Evolutionary conservation across 805 yeast species (phyloP).

Genomic region (Gaillardinia entomophila): DNA sequence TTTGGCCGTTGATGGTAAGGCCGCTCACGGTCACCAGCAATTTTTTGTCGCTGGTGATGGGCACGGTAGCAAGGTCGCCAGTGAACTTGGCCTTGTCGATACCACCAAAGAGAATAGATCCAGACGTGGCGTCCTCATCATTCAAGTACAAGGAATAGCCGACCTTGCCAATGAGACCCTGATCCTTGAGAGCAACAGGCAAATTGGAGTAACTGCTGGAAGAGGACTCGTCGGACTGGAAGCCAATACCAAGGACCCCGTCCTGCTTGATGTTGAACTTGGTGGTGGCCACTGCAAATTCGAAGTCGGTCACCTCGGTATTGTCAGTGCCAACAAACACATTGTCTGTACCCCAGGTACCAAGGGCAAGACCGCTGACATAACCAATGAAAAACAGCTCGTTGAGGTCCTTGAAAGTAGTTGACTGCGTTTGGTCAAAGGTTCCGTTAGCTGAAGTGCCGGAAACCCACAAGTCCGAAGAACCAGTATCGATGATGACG

Average conservation of each 20-base stretch:
- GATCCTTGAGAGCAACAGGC: conserved; percentile 53
- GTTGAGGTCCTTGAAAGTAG: not conserved
- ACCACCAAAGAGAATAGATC: conserved; percentile 15
- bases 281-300: not conserved
- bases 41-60: not conserved
- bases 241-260: not conserved
- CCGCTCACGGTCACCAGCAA: not conserved
- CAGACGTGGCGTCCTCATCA: conserved; percentile 15
- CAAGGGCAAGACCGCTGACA: not conserved
- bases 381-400: not conserved
- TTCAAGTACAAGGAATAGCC: conserved; percentile 63
- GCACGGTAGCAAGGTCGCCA: conserved; percentile 1
- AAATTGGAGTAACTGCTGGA: conserved; percentile 48
- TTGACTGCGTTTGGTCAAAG: not conserved
- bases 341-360: not conserved
- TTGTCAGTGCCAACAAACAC: not conserved
- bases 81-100: conserved; percentile 12
- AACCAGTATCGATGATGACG: no score
- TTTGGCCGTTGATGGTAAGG: conserved; percentile 10
- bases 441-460: no score
- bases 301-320: not conserved
- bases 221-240: not conserved
- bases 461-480: no score
- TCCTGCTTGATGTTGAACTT: not conserved
- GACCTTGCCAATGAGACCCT: conserved; percentile 50